Conservation (phyloP, 2,329 filamentous ascomycete species). For the Venturia pyrina region DNA sequence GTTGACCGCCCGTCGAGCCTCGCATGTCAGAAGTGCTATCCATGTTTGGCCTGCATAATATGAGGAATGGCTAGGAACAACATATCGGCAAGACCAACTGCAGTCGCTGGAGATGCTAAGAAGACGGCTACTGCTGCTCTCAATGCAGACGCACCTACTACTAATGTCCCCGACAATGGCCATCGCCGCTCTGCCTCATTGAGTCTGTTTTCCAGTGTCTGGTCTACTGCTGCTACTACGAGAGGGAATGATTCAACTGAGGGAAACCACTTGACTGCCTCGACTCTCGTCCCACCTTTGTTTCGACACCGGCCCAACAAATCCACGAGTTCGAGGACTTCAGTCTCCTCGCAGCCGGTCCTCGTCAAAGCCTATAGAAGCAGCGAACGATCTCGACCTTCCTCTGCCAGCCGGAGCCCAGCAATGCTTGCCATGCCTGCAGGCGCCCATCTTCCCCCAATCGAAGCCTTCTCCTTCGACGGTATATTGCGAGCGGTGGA, state of each 20-base stretch:
- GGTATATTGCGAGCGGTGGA: slow-evolving; percentile 47
- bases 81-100: not conserved
- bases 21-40: not conserved
- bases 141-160: not conserved
- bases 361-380: slow-evolving; percentile 33
- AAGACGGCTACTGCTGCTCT: not conserved
- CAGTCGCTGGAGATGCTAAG: not conserved
- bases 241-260: not conserved
- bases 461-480: slow-evolving; percentile 46
- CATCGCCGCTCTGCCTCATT: not conserved
- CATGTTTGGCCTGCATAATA: not conserved
- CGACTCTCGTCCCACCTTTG: not conserved
- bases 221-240: not conserved
- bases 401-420: slow-evolving; percentile 16
- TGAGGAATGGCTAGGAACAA: slow-evolving; percentile 1
- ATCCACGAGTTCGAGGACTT: slow-evolving; percentile 27
- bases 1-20: not conserved
- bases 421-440: slow-evolving; percentile 2
- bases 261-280: not conserved
- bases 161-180: not conserved
- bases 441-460: slow-evolving; percentile 27
- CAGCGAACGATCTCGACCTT: slow-evolving; percentile 24
- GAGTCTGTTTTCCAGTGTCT: slow-evolving; percentile 4
- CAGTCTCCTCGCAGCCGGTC: slow-evolving; percentile 33
- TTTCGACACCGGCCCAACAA: slow-evolving; percentile 18